phyloP scores from a whole-genome alignment of 2,329 filamentous ascomycete species.

The Huntiella decipiens region DNA sequence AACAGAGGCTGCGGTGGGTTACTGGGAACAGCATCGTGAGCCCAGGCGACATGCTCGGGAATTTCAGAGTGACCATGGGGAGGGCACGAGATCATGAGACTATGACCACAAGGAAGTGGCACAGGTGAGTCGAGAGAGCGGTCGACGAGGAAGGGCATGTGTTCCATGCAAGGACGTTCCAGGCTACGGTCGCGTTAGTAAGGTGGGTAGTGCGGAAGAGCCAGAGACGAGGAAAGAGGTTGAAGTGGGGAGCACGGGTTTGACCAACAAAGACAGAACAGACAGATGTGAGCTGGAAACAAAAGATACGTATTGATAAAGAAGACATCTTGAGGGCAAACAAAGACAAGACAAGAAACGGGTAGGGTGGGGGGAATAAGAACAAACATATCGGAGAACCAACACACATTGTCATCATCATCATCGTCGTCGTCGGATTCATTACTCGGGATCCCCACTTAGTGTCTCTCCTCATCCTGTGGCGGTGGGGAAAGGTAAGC shows the following conservation, averaged over 20 bases:
- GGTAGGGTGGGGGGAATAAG: not conserved
- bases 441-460: not conserved
- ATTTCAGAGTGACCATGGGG: conserved; percentile 41
- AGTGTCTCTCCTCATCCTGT: conserved; percentile 15
- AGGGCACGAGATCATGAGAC: conserved; percentile 81
- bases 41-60: conserved; percentile 33
- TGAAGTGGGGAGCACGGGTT: too few species aligned
- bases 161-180: conserved; percentile 84
- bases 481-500: conserved; percentile 48
- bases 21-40: conserved; percentile 22
- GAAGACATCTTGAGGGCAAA: not conserved
- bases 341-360: not conserved
- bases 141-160: conserved; percentile 62
- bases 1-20: conserved; percentile 12
- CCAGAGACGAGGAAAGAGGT: too few species aligned
- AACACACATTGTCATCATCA: not conserved
- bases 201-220: too few species aligned
- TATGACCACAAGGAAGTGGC: conserved; percentile 60
- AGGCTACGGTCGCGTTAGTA: conserved; percentile 36
- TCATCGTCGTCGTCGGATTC: not conserved
- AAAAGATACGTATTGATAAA: too few species aligned
- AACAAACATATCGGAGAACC: too few species aligned
- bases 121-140: conserved; percentile 12
- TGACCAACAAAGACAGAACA: too few species aligned
- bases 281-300: too few species aligned